A percentile compares a stretch with the other conserved stretches of the same genome.
phyloP scores from a whole-genome alignment of 805 yeast species.

The Sugiyamaella valdiviana region DNA sequence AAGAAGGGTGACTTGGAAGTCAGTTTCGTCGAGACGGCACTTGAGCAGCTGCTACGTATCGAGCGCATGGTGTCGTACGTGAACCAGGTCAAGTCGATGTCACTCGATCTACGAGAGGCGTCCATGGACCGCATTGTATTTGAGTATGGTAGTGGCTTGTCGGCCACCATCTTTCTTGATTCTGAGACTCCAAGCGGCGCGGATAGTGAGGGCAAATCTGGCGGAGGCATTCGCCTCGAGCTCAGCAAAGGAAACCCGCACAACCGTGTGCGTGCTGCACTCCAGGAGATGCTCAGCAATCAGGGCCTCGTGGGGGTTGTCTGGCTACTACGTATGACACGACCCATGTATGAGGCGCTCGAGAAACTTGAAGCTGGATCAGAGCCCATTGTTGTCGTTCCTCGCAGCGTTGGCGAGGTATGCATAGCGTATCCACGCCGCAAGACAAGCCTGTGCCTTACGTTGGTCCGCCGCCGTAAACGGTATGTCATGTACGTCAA shows the following conservation, averaged over 20 bases:
- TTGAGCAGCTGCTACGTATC: slow-evolving; percentile 22
- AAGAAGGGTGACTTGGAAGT: not conserved
- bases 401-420: slow-evolving; percentile 23
- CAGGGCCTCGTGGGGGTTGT: slow-evolving; percentile 26
- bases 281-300: slow-evolving; percentile 25
- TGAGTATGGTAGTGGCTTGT: slow-evolving; percentile 20
- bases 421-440: slow-evolving; percentile 8
- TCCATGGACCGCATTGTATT: slow-evolving; percentile 28
- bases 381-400: slow-evolving; percentile 18
- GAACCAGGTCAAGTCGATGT: slow-evolving; percentile 24
- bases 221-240: slow-evolving; percentile 7
- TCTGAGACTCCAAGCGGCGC: not conserved
- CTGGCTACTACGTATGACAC: slow-evolving; percentile 25
- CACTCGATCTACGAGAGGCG: slow-evolving; percentile 25
- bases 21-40: slow-evolving; percentile 10
- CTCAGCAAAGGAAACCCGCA: slow-evolving; percentile 26
- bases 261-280: slow-evolving; percentile 20
- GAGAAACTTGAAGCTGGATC: slow-evolving; percentile 9
- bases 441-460: slow-evolving; percentile 8
- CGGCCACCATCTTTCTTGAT: slow-evolving; percentile 8
- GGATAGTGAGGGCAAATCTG: slow-evolving; percentile 6
- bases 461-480: slow-evolving; percentile 19
- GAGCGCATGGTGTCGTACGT: slow-evolving; percentile 29
- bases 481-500: slow-evolving; percentile 17
- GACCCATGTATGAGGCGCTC: slow-evolving; percentile 24